Base-by-base conservation (phyloP, 305 asterid species). In the Solanum chacoense region DNA sequence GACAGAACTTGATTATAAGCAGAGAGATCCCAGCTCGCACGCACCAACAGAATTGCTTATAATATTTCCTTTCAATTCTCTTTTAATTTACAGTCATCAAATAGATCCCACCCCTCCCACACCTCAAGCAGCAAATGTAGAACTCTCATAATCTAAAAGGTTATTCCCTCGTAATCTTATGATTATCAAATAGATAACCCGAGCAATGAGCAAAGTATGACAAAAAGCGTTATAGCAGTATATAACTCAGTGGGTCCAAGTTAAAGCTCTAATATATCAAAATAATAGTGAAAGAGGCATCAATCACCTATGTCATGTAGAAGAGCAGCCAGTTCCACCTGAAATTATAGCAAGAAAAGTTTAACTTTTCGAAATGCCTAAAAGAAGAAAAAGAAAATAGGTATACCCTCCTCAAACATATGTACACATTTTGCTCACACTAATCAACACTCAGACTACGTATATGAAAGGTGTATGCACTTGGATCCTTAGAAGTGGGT, bases 261-360 rank as follows among this genome's bases (percentile, higher is more conserved):
- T 34, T 87, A 13, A 84, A 65, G 69, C 55, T 37, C 77, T 76
- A 85, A 50, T 73, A 38, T 18, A 18, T 80, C 85, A 28, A 80
- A 71, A 71, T 2, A 79, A 73, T 12, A 73, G 80, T 71, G 36
- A 88, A 88, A 84, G 71, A 8, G 76, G 38, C 40, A 84, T 89
- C 88, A 96, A 84, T 89, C 88, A 96, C 98, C 99, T 90, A 95
- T 94, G 92, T 97, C 99, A 88, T 96, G 99, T 81, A 97, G 95
- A 93, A 97, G 98, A 65, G 99, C 99, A 88, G 99, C 98, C 90
- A 97, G 93, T 92, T 96, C 98, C 91, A 97, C 98, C 99, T 97
- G 94, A 79, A 85, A 90, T 90, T 76, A 65, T 74, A 90, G 81
- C 77, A 83, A 83, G 87, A 32, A 74, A 71, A 50, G 80, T 85